These are phyloP conservation scores for Xylariales sp. DNA, from an alignment of 2,329 filamentous ascomycete species.

Conservation along the genomic window DNA sequence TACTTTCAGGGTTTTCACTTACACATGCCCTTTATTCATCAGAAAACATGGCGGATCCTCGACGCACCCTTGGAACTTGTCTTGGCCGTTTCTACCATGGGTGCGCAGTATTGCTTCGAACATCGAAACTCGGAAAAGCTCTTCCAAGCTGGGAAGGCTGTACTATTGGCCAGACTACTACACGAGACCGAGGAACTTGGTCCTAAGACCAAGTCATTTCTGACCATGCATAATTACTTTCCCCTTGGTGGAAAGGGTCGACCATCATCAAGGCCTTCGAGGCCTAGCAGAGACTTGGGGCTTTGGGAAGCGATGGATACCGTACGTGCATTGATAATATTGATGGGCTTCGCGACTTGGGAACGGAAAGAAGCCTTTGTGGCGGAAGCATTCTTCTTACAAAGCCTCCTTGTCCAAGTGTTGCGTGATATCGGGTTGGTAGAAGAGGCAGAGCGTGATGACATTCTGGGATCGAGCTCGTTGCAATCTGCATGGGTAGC, in stretches of 20 bases:
- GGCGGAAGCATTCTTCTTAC: conserved; percentile 30
- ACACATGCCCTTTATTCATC: conserved; percentile 34
- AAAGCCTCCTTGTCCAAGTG: conserved; percentile 28
- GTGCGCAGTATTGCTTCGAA: conserved; percentile 35
- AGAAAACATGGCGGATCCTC: conserved; percentile 27
- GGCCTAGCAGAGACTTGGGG: conserved; percentile 10
- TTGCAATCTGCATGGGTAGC: conserved; percentile 21
- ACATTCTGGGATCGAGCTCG: conserved; percentile 3
- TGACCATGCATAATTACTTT: conserved; percentile 16
- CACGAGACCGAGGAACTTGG: conserved; percentile 20
- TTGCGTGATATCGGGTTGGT: conserved; percentile 29
- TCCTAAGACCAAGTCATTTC: conserved; percentile 19
- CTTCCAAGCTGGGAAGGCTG: conserved; percentile 27
- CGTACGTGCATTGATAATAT: conserved; percentile 27
- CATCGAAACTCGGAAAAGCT: conserved; percentile 28
- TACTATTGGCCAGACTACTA: conserved; percentile 26
- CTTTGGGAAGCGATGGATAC: conserved; percentile 28
- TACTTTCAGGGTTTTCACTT: conserved; percentile 34
- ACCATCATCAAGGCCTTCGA: background rate
- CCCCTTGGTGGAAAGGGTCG: background rate
- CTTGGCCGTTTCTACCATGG: conserved; percentile 28
- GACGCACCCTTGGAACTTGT: conserved; percentile 29
- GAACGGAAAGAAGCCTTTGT: conserved; percentile 27
- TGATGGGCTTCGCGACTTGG: conserved; percentile 36
- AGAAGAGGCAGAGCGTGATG: conserved; percentile 19